A percentile compares a stretch with the other conserved stretches of the same genome.
phyloP scores from a whole-genome alignment of 179 eudicot genomes.

The Sideroxylon spinosum region DNA sequence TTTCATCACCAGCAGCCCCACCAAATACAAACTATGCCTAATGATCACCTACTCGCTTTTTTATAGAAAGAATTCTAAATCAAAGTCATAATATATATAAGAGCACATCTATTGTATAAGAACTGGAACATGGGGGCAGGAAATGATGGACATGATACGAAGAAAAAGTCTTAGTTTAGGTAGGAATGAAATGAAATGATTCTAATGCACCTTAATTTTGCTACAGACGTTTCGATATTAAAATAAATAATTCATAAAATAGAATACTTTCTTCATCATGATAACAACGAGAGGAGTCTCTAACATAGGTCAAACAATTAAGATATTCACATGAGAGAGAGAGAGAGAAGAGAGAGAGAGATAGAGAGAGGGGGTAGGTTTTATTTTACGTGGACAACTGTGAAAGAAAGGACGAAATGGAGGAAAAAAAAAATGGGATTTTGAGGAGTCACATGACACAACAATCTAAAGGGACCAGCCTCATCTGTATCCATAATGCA shows the following conservation, averaged over 20 bases:
- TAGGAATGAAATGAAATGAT: constrained; percentile 13
- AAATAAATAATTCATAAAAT: neutral
- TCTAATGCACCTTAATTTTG: neutral
- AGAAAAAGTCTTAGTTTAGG: constrained; percentile 25
- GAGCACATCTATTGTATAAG: neutral
- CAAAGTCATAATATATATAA: neutral
- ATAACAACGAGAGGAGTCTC: constrained; percentile 16
- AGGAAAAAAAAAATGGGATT: constrained; percentile 3
- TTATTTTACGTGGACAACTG: constrained; percentile 17
- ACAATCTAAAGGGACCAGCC: constrained; percentile 25
- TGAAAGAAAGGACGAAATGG: constrained; percentile 12
- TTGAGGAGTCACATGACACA: constrained; percentile 19
- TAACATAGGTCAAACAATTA: constrained; percentile 26
- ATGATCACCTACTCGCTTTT: neutral
- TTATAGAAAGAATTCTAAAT: neutral
- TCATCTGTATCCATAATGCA: constrained; percentile 30
- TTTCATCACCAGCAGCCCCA: neutral
- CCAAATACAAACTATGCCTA: neutral
- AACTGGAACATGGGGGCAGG: constrained; percentile 18
- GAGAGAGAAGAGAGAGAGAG: neutral
- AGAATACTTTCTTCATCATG: constrained; percentile 8
- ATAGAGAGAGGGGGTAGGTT: neutral
- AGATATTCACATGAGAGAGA: constrained; percentile 12
- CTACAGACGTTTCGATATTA: neutral
- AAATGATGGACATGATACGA: neutral